Base-by-base conservation (phyloP, 2,329 filamentous ascomycete genomes). In the Alternaria atra region DNA sequence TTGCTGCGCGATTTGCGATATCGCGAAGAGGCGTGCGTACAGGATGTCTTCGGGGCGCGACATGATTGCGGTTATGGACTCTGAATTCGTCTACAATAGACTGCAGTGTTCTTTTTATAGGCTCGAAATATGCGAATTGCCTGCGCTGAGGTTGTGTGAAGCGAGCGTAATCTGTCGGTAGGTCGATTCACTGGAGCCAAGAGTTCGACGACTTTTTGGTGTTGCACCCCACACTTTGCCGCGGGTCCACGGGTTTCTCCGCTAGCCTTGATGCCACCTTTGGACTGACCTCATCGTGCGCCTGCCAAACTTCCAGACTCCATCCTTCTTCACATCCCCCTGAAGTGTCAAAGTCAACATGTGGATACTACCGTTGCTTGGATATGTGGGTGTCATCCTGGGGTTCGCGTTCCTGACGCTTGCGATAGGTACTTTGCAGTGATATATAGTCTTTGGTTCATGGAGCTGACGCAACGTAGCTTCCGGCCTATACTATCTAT, bases 401-500 rank as follows among this genome's bases (percentile, higher is more conserved):
- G 94, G 94, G 77, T 99, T 99, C 83, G 89, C 88, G 74, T 98
- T 99, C 81, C 84, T 99, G 69, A 98, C 95, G 20, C 85, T 99
- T 63, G 93, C 94, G 58, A 98, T 99, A 76, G 91, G 91, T 92
- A 85, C 52, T 44, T 48, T 25, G 23, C 50, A 39, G 13, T 39
- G 13, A 23, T 32, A 23, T 30, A 20, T 13, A 17, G 23, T 23
- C 29, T 25, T 27, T 43, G 40, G 46, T 52, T 57, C 35, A 43
- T 39, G 30, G 23, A 34, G 43, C 55, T 61, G 17, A 53, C 53
- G 59, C 46, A 17, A 32, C 20, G 52, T 73, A 92, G 95, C 95
- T 39, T 97, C 93, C n/a, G 95, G 95, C 37, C 89, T 99, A 27
- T 99, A 99, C 83, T 99, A 99, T 79, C 90, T 99, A 55, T 97